These are phyloP conservation scores for Boletus mariae DNA, from an alignment of 1,284 basidiomycete genomes.

Conservation along the genomic window DNA sequence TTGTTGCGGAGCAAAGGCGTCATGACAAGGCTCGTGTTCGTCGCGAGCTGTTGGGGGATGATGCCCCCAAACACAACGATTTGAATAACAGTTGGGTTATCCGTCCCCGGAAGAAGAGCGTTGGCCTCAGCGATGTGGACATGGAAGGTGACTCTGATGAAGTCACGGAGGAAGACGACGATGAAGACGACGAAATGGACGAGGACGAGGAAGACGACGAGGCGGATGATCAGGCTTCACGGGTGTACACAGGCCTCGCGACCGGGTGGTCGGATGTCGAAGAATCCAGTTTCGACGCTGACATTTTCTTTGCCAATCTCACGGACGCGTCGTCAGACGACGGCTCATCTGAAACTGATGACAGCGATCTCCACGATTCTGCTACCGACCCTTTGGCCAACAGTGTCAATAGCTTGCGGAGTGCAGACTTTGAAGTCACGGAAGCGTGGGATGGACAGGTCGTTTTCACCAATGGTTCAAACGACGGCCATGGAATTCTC, in stretches of 20 bases:
- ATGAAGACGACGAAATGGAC: slow-evolving; percentile 44
- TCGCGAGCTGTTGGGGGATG: slow-evolving; percentile 54
- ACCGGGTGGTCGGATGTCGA: slow-evolving; percentile 71
- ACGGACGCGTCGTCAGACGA: slow-evolving; percentile 45
- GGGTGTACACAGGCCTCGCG: slow-evolving; percentile 54
- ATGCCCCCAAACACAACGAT: slow-evolving; percentile 45
- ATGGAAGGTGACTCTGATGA: slow-evolving; percentile 54
- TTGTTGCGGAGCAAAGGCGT: slow-evolving; percentile 45
- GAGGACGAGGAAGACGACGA: slow-evolving; percentile 42
- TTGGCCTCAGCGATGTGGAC: slow-evolving; percentile 55
- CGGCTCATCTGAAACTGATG: slow-evolving; percentile 38
- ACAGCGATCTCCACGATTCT: slow-evolving; percentile 26
- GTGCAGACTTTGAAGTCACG: slow-evolving; percentile 55
- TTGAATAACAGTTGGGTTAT: slow-evolving; percentile 62
- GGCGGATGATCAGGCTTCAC: slow-evolving; percentile 41
- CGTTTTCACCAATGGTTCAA: slow-evolving; percentile 61
- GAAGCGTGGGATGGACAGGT: slow-evolving; percentile 71
- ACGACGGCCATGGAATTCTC: slow-evolving; percentile 48
- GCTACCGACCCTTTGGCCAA: slow-evolving; percentile 40
- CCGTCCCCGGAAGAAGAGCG: slow-evolving; percentile 62
- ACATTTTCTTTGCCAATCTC: slow-evolving; percentile 73
- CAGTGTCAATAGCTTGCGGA: slow-evolving; percentile 33
- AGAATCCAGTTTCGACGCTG: slow-evolving; percentile 72
- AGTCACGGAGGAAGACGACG: slow-evolving; percentile 46
- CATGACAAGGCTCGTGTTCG: slow-evolving; percentile 48